phyloP scores from a whole-genome alignment of 2,329 filamentous ascomycete species.

The Leptoxyphium fumago region DNA sequence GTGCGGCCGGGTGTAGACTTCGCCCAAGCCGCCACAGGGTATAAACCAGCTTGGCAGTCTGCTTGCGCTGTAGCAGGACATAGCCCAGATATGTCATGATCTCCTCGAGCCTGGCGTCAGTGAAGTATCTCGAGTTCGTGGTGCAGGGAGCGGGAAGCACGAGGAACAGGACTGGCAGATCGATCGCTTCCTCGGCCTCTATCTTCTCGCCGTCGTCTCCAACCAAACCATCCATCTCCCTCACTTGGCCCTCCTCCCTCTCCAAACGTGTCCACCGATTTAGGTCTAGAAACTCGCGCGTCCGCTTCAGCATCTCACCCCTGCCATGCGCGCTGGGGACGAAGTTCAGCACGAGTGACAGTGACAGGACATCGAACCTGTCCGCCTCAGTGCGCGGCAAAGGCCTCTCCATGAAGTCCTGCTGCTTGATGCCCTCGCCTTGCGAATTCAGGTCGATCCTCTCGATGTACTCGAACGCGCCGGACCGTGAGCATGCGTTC shows the following conservation, averaged over 20 bases:
- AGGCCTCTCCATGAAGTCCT: constrained; percentile 87
- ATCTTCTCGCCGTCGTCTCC: too few species aligned
- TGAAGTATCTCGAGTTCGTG: constrained; percentile 79
- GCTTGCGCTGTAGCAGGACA: constrained; percentile 47
- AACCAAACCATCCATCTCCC: constrained; percentile 11
- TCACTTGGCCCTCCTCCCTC: constrained; percentile 1
- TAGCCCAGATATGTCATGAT: constrained; percentile 75
- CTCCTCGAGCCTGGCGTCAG: constrained; percentile 48
- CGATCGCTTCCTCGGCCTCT: constrained; percentile 3
- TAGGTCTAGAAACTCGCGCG: constrained; percentile 50
- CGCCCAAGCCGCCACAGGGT: constrained; percentile 57
- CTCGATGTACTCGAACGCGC: constrained; percentile 51
- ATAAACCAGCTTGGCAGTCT: constrained; percentile 73
- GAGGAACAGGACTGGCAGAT: constrained; percentile 63
- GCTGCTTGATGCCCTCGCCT: constrained; percentile 62
- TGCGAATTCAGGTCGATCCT: constrained; percentile 88
- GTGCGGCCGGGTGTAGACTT: not conserved
- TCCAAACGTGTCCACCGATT: constrained; percentile 3
- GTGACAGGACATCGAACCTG: constrained; percentile 74
- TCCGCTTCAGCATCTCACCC: constrained; percentile 74
- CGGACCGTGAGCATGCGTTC: constrained; percentile 69
- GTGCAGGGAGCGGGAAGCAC: constrained; percentile 83
- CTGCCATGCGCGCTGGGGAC: constrained; percentile 62
- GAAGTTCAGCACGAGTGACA: constrained; percentile 89
- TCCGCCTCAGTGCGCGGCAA: constrained; percentile 45